phyloP scores from a whole-genome alignment of 257 asterid genomes.

The Ballota nigra region DNA sequence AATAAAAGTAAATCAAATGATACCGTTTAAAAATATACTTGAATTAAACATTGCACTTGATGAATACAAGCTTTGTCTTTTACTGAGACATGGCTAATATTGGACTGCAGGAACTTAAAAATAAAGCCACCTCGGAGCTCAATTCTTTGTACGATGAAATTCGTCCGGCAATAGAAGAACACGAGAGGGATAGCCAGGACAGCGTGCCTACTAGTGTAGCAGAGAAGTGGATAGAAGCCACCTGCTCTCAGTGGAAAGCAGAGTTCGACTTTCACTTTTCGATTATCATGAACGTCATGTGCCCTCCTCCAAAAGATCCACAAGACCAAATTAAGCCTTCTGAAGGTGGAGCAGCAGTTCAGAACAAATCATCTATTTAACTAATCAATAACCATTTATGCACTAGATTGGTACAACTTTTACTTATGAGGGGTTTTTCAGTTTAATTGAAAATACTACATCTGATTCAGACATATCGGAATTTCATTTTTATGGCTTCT shows the following conservation, averaged over 20 bases:
- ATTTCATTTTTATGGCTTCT: background rate
- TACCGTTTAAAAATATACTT: no score
- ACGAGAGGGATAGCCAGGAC: slow-evolving; percentile 84
- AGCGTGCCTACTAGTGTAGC: slow-evolving; percentile 71
- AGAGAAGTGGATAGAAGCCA: slow-evolving; percentile 87
- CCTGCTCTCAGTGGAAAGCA: slow-evolving; percentile 65
- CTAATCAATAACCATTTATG: slow-evolving; percentile 11
- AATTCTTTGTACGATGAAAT: slow-evolving; percentile 70
- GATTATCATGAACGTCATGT: slow-evolving; percentile 62
- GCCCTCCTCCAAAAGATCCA: slow-evolving; percentile 35
- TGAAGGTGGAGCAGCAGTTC: slow-evolving; percentile 24
- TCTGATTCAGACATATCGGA: background rate
- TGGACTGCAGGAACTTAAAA: slow-evolving; percentile 56
- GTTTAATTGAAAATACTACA: background rate
- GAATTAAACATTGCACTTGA: no score
- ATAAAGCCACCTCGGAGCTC: slow-evolving; percentile 54
- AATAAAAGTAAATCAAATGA: no score
- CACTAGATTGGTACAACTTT: background rate
- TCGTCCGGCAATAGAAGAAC: slow-evolving; percentile 88
- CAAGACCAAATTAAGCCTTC: slow-evolving; percentile 23
- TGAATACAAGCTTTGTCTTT: background rate
- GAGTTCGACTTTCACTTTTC: slow-evolving; percentile 68
- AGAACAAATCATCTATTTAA: slow-evolving; percentile 31
- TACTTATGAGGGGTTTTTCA: background rate
- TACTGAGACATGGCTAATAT: background rate